phyloP scores from a whole-genome alignment of 805 yeast species.

The Metschnikowia amazonensis region DNA sequence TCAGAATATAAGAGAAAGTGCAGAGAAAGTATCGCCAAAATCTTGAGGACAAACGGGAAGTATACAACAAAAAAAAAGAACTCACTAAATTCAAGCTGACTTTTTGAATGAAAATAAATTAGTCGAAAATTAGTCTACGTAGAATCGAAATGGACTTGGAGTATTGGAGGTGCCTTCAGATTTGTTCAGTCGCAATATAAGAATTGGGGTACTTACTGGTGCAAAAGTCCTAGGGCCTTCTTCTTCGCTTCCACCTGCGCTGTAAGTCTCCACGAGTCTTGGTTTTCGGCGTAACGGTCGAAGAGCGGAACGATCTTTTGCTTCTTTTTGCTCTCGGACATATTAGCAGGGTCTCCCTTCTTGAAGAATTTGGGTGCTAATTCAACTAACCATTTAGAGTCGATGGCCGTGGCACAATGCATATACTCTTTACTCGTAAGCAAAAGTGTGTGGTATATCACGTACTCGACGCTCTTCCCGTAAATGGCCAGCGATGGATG shows the following conservation, averaged over 20 bases:
- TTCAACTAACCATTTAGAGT: slow-evolving; percentile 74
- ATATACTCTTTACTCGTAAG: slow-evolving; percentile 86
- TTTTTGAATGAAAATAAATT: no score
- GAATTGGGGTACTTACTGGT: slow-evolving; percentile 6
- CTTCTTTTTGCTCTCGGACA: slow-evolving; percentile 49
- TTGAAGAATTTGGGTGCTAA: slow-evolving; percentile 72
- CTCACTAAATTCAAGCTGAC: no score
- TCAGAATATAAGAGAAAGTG: background rate
- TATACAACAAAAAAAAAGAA: background rate
- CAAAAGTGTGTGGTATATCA: slow-evolving; percentile 75
- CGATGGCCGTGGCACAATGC: slow-evolving; percentile 82
- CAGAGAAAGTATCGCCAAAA: background rate
- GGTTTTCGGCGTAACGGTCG: slow-evolving; percentile 54
- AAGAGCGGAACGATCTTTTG: slow-evolving; percentile 73
- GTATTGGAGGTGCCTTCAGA: no score
- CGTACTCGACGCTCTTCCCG: slow-evolving; percentile 65
- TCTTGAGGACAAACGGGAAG: background rate
- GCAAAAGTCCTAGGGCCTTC: slow-evolving; percentile 22
- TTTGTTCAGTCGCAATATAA: no score
- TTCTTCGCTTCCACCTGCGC: slow-evolving; percentile 29
- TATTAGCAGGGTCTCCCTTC: slow-evolving; percentile 48
- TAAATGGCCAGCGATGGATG: slow-evolving; percentile 84
- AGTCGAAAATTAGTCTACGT: no score
- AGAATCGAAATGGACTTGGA: no score
- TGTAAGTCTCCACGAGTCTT: slow-evolving; percentile 75